Evolutionary conservation across 1,284 basidiomycete species (phyloP), one percentile per base, ranked within the genome.

Genomic region (Heterobasidion occidentale): DNA sequence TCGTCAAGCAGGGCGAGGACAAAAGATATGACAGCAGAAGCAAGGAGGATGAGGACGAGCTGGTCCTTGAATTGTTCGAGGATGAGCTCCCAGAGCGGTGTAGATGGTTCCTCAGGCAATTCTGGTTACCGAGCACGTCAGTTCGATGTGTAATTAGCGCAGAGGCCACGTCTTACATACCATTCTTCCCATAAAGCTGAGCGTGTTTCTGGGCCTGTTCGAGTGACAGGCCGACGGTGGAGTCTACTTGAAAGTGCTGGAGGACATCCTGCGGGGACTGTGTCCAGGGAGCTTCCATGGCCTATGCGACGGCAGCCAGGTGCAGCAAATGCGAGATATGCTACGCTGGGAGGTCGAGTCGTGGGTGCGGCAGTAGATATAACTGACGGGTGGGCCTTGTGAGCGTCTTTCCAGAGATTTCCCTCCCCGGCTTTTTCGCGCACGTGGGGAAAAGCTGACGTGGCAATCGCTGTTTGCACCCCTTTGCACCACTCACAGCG

Each of bases 51-150:
- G 59, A 98, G 84, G 20, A 96, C 94, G 27, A 98, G 84, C 72
- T 95, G 92, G 74, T 98, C 94, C 76, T 97, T 90, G 80, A 99
- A 99, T 74, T 99, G 96, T 64, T 96, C 94, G 19, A 99, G 79
- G 59, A 99, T 91, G 59, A 98, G 84, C 66, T 92, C 83, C 90
- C 92, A 94, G 47, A 99, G 71, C 4, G 96, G 93, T 3, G 94
- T 97, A 1, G 92, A 76, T 0, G 90, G 86, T 14, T 95, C 88
- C 66, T 97, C 94, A 14, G 94, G 92, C 12, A 98, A 78, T 68
- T 90, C 92, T 95, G 68, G 5, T 59, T n/a, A 27, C 42, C 33
- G 8, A 46, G 2, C 35, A 53, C 17, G 44, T 55, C 34, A 56
- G 36, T 27, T 46, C 42, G 36, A 36, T 36, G 50, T 35, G 36